phyloP scores from a whole-genome alignment of 768 basidiomycete genomes.

The Tricholoma hemisulphureum region DNA sequence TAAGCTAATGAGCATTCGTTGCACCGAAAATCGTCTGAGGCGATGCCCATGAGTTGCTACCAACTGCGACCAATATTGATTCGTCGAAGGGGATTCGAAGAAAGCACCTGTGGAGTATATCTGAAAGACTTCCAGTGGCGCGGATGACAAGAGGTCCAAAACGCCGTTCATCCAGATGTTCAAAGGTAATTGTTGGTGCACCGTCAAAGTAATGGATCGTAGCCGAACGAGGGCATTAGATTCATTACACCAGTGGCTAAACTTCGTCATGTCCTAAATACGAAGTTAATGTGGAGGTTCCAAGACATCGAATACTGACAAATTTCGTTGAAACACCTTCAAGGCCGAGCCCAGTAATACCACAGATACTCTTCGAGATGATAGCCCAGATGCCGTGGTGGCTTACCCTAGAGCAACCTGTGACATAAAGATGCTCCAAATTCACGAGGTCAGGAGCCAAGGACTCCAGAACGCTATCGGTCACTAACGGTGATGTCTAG shows the following conservation, averaged over 20 bases:
- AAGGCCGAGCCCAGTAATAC: slow-evolving; percentile 55
- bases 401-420: slow-evolving; percentile 70
- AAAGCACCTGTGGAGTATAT: slow-evolving; percentile 53
- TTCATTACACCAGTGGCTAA: slow-evolving; percentile 39
- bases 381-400: slow-evolving; percentile 56
- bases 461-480: slow-evolving; percentile 50
- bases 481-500: slow-evolving; percentile 57
- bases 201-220: slow-evolving; percentile 57
- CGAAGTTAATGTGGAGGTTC: neutral
- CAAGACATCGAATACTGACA: slow-evolving; percentile 35
- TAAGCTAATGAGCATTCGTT: slow-evolving; percentile 58
- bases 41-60: slow-evolving; percentile 48
- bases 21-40: slow-evolving; percentile 58
- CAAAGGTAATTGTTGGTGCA: slow-evolving; percentile 36
- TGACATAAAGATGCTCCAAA: slow-evolving; percentile 57
- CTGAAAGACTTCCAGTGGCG: slow-evolving; percentile 60
- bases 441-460: slow-evolving; percentile 49
- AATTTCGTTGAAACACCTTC: slow-evolving; percentile 63
- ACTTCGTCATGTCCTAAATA: slow-evolving; percentile 50
- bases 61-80: slow-evolving; percentile 52
- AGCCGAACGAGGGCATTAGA: slow-evolving; percentile 42
- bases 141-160: slow-evolving; percentile 38
- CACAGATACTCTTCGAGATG: slow-evolving; percentile 41
- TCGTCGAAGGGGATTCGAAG: slow-evolving; percentile 37
- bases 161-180: slow-evolving; percentile 47